Evolutionary conservation across 2,329 filamentous ascomycete species (phyloP).

Genomic region (Fusarium albidum): DNA sequence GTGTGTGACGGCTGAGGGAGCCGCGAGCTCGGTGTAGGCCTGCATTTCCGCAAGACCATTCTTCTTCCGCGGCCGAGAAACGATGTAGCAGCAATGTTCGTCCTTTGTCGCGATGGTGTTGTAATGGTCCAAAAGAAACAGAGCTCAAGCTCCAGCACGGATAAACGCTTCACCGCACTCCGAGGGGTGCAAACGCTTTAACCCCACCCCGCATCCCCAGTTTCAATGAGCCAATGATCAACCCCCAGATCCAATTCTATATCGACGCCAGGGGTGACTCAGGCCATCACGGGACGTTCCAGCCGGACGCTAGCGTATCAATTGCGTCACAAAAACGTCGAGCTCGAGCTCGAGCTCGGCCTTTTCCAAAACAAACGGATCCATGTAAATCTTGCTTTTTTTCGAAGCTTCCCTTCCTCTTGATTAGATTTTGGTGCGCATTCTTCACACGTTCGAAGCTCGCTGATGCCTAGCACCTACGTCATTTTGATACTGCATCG

Average conservation of each 20-base stretch:
- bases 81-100: slow-evolving; percentile 24
- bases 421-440: slow-evolving; percentile 13
- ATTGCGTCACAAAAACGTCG: slow-evolving; percentile 40
- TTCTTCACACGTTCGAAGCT: neutral
- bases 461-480: slow-evolving; percentile 10
- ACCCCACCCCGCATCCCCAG: neutral
- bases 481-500: slow-evolving; percentile 23
- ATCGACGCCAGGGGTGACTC: slow-evolving; percentile 6
- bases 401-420: slow-evolving; percentile 12
- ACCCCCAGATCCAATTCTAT: neutral
- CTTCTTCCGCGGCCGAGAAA: slow-evolving; percentile 40
- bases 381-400: slow-evolving; percentile 28
- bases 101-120: slow-evolving; percentile 21
- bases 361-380: slow-evolving; percentile 15
- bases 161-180: slow-evolving; percentile 23
- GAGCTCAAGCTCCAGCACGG: slow-evolving; percentile 27
- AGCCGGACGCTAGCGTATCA: slow-evolving; percentile 27
- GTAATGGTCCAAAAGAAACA: slow-evolving; percentile 30
- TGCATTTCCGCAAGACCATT: slow-evolving; percentile 72
- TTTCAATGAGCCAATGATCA: neutral
- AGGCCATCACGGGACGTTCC: slow-evolving; percentile 13
- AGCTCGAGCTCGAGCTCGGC: slow-evolving; percentile 28
- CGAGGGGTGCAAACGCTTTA: neutral
- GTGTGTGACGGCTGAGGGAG: slow-evolving; percentile 93
- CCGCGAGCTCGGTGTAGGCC: slow-evolving; percentile 95